These are phyloP conservation scores for Rhizopus delemar DNA, from an alignment of 371 early-diverging fungal genomes.

Conservation along the genomic window DNA sequence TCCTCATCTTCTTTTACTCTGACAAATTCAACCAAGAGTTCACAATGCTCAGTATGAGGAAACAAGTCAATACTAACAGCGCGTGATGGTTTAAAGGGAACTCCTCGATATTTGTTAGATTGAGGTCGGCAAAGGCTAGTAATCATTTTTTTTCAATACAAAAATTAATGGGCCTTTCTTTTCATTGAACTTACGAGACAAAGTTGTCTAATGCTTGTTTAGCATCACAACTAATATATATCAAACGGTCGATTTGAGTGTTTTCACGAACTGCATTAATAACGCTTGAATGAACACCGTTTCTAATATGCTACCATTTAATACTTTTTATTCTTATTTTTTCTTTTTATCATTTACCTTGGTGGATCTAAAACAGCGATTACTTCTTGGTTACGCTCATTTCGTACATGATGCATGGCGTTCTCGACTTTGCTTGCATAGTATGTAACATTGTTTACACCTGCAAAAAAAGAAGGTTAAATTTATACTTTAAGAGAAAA, in stretches of 20 bases:
- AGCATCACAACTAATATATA: slow-evolving; percentile 80
- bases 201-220: slow-evolving; percentile 68
- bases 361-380: slow-evolving; percentile 83
- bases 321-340: slow-evolving; percentile 2
- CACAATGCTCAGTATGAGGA: slow-evolving; percentile 77
- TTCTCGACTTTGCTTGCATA: slow-evolving; percentile 69
- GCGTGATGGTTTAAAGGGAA: slow-evolving; percentile 64
- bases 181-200: slow-evolving; percentile 52
- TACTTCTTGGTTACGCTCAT: slow-evolving; percentile 38
- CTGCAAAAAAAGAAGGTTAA: slow-evolving; percentile 15
- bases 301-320: slow-evolving; percentile 25
- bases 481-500: background rate
- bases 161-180: background rate
- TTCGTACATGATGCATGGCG: slow-evolving; percentile 50
- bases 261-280: slow-evolving; percentile 67
- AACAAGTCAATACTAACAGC: slow-evolving; percentile 77
- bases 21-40: slow-evolving; percentile 72
- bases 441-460: slow-evolving; percentile 58
- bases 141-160: slow-evolving; percentile 1
- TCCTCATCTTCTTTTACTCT: slow-evolving; percentile 12
- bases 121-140: slow-evolving; percentile 59
- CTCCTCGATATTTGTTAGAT: slow-evolving; percentile 58
- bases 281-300: slow-evolving; percentile 67
- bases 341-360: slow-evolving; percentile 39
- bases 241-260: slow-evolving; percentile 55